Evolutionary conservation across 2,329 filamentous ascomycete species (phyloP), one percentile per base, ranked within the genome.

Genomic region (Claviceps maximensis): DNA sequence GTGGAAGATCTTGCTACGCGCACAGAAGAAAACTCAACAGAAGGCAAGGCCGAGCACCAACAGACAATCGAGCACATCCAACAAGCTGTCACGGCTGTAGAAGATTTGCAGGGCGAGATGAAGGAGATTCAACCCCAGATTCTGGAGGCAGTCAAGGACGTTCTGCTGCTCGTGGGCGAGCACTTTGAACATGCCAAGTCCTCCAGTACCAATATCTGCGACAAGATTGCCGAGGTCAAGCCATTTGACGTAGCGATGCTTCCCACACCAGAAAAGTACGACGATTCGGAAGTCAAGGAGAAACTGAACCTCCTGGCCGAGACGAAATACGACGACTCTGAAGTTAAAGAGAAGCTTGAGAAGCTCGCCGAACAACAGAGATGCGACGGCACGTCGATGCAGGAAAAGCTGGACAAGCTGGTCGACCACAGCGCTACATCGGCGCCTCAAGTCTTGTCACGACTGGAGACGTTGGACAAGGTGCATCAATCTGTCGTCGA

Each of bases 141-240:
- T 58, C 78, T 96, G 54, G 84, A 91, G 51, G 81, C 87, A 0
- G 80, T 98, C 58, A 86, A 89, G 61, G 87, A 96, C 61, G 82
- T 97, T n/a, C 76, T 94, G 41, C 74, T 82, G 8, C 76, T 94
- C 25, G 87, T 95, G 52, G 85, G 82, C 25, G 81, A 94, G 64
- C 90, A 97, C 65, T 95, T 86, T 62, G 89, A 95, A 60, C 87
- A 95, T 63, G 86, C 89, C 15, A 89, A 90, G 67, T 76, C 79
- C 46, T 78, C 83, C 0, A 71, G 74, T 1, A 74, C 67, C 7
- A 71, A 74, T 3, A 72, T 84, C 25, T 72, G 81, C 58, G 74
- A 78, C 55, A 79, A 76, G 62, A 78, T 84, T 55, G 70, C 82
- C 52, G 80, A 86, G 52, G 71, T 81, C 52, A 82, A 79, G 62